These are phyloP conservation scores for Leishmania aethiopica DNA, from an alignment of 208 protist species.

Conservation along the genomic window DNA sequence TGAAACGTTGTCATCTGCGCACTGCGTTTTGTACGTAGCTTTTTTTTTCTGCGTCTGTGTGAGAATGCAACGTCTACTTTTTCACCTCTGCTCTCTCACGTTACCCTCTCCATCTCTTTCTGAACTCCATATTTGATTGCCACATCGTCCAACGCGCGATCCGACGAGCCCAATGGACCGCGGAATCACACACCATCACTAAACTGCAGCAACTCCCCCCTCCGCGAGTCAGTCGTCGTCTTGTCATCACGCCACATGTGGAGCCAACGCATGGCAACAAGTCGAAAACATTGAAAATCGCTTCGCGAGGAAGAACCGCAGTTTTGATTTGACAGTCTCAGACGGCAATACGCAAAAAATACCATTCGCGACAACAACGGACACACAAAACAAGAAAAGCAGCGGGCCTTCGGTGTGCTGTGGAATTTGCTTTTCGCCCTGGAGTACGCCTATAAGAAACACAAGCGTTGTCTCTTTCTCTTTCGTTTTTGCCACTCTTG, in stretches of 20 bases:
- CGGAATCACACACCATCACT: background rate
- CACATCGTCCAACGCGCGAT: background rate
- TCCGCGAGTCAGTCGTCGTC: background rate
- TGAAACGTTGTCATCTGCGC: background rate
- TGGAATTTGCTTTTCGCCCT: background rate
- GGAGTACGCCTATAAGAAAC: background rate
- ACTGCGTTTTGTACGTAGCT: background rate
- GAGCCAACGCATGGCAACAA: background rate
- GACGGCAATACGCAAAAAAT: background rate
- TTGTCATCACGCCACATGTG: background rate
- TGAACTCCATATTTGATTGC: background rate
- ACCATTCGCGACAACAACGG: background rate
- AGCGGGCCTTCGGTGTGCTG: background rate
- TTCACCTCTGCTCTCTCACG: background rate
- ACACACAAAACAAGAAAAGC: background rate
- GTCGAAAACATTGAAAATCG: background rate
- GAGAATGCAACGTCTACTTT: background rate
- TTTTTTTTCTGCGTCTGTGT: background rate
- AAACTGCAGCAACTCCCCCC: background rate
- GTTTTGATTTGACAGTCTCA: background rate
- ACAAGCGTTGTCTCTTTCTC: background rate
- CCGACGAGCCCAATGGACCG: background rate
- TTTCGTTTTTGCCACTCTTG: background rate
- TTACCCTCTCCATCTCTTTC: background rate
- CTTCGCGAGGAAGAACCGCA: background rate